Conservation (phyloP, 352 stramenopile species). For the Pythium apleroticum region DNA sequence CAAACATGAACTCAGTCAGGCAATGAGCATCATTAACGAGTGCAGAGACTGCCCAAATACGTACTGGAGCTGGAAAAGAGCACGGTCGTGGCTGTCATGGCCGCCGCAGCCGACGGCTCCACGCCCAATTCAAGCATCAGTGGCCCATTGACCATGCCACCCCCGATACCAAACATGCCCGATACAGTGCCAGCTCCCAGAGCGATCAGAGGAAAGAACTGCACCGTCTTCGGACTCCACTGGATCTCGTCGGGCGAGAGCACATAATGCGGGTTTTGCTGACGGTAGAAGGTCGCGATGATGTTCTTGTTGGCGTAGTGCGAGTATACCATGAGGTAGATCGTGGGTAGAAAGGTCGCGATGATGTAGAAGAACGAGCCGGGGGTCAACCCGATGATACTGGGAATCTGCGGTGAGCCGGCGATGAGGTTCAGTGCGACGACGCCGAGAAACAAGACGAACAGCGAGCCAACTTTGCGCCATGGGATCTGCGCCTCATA, state of each 20-base stretch:
- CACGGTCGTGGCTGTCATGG: slow-evolving; percentile 85
- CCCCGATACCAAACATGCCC: slow-evolving; percentile 95
- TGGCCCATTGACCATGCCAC: slow-evolving; percentile 94
- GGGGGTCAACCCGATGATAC: slow-evolving; percentile 88
- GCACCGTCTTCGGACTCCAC: slow-evolving; percentile 59
- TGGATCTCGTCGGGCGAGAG: slow-evolving; percentile 52
- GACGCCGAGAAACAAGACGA: slow-evolving; percentile 88
- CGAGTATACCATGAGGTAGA: slow-evolving; percentile 71
- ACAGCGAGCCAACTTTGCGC: slow-evolving; percentile 81
- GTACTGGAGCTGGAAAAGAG: slow-evolving; percentile 72
- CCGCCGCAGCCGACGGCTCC: slow-evolving; percentile 74
- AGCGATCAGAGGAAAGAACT: slow-evolving; percentile 89
- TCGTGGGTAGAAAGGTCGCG: slow-evolving; percentile 56
- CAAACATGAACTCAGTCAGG: slow-evolving; percentile 2
- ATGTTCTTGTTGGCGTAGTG: slow-evolving; percentile 68
- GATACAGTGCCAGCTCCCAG: slow-evolving; percentile 90
- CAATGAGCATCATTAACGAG: background rate
- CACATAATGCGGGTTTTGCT: slow-evolving; percentile 54
- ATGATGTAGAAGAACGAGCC: slow-evolving; percentile 76
- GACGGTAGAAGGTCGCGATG: slow-evolving; percentile 39
- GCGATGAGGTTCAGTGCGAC: slow-evolving; percentile 92
- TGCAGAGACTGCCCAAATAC: no score
- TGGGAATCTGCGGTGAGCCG: slow-evolving; percentile 85
- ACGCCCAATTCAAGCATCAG: slow-evolving; percentile 95
- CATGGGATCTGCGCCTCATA: slow-evolving; percentile 57